Evolutionary conservation across 176 grass and related monocot genomes (phyloP), one percentile per base, ranked within the genome.

Genomic region (Hsuehochloa calcarea): DNA sequence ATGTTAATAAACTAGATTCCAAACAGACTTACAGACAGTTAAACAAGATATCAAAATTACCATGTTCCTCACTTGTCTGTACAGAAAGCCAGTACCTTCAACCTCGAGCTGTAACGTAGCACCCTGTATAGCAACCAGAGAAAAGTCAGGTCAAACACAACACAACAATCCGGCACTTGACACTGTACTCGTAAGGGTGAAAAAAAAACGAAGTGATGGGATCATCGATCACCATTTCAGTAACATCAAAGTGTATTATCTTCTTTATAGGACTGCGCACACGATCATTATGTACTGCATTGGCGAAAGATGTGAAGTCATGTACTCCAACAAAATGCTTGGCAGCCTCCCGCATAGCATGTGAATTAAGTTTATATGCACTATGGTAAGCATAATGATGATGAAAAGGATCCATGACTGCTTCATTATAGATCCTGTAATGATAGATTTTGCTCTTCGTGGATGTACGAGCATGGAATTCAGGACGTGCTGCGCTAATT

Each of bases 11-110:
- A 27, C 17, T 37, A 85, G 78, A 72, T 40, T 77, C 23, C 34
- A 75, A 55, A 6, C 13, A 54, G 35, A 14, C 1, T 40, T 40
- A 40, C 6, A 40, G 39, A 40, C 29, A 73, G 75, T 81, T 46
- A 80, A 58, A 17, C 26, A 83, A 10, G 49, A 44, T 27, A 62
- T 43, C n/a, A 71, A 70, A 91, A 74, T 87, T 94, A 97, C 95
- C 95, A 98, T 93, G 80, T 98, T 98, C 65, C 95, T 91, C 76
- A 98, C 95, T 95, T 98, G 95, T 90, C 93, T 94, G 86, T 95
- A 93, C 81, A 98, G 81, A 89, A 98, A 98, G 58, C 95, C 95
- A 59, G 87, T 90, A 54, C 95, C 95, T 91, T 98, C 95, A 81
- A 98, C 91, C 76, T 95, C 93, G 56, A 98, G 85, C 59, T 95